These are phyloP conservation scores for Saccharum spontaneum DNA, from an alignment of 176 grass and related monocot genomes.

Conservation along the genomic window DNA sequence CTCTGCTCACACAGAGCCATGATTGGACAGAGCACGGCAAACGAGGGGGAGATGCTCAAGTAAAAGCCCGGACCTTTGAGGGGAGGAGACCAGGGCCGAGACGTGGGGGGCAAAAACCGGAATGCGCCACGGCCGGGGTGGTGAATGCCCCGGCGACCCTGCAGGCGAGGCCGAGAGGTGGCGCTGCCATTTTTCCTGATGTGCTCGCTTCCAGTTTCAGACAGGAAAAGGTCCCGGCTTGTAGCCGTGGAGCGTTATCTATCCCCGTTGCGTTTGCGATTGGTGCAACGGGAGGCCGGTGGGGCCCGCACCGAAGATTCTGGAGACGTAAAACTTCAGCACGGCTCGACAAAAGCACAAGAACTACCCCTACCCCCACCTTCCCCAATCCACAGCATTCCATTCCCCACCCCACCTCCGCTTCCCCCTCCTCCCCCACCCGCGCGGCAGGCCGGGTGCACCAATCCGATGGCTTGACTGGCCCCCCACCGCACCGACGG, in stretches of 20 bases:
- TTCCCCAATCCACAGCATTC: neutral
- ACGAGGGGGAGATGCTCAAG: neutral
- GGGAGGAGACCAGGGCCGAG: conserved; percentile 6
- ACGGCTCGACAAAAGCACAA: neutral
- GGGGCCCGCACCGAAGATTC: neutral
- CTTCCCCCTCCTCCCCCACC: neutral
- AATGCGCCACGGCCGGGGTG: neutral
- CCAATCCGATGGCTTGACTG: conserved; percentile 29
- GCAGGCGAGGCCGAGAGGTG: conserved; percentile 32
- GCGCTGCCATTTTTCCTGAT: conserved; percentile 27
- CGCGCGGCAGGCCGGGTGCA: neutral
- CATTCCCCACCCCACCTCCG: neutral
- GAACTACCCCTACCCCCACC: neutral
- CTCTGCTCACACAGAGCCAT: conserved; percentile 31
- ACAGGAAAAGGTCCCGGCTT: conserved; percentile 4
- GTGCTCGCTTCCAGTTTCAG: neutral
- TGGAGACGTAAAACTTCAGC: neutral
- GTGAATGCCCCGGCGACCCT: conserved; percentile 12
- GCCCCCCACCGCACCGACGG: conserved; percentile 9
- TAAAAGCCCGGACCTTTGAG: conserved; percentile 18
- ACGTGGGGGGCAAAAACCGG: neutral
- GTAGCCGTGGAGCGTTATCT: conserved; percentile 36
- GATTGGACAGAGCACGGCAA: neutral
- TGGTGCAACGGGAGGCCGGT: conserved; percentile 26
- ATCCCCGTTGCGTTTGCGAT: conserved; percentile 34